phyloP scores from a whole-genome alignment of 306 rosid species.

The Lagenaria siceraria region DNA sequence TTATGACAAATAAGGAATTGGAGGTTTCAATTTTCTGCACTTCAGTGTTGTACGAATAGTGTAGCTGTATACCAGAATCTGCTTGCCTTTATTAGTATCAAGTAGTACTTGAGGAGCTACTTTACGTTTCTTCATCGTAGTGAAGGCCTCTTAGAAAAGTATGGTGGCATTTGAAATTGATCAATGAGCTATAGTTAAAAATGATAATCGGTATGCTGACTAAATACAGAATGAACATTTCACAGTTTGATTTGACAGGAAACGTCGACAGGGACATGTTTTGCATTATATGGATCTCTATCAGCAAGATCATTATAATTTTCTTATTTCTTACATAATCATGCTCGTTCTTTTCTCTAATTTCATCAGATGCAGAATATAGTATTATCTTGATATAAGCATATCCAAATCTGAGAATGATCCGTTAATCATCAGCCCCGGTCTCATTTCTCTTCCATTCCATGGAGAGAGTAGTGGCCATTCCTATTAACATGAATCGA shows the following conservation, averaged over 20 bases:
- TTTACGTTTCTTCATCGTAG: background rate
- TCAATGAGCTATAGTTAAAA: background rate
- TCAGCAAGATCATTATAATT: background rate
- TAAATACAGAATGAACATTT: background rate
- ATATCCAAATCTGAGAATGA: background rate
- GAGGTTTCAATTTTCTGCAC: background rate
- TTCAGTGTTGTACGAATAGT: background rate
- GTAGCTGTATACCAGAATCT: background rate
- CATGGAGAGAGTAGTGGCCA: background rate
- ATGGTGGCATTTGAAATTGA: background rate
- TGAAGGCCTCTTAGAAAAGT: background rate
- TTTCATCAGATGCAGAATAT: background rate
- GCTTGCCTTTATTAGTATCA: background rate
- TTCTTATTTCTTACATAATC: background rate
- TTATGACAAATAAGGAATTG: background rate
- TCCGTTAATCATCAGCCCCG: background rate
- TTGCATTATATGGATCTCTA: background rate
- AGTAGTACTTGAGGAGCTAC: background rate
- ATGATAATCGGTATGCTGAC: background rate
- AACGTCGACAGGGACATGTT: background rate
- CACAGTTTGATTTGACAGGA: background rate
- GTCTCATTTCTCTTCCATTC: background rate
- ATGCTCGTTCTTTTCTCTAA: background rate
- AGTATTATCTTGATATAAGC: background rate
- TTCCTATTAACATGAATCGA: background rate